A percentile compares a stretch with the other conserved stretches of the same genome.
These are phyloP conservation scores for Tetrapyrgos nigripes DNA, from an alignment of 1,284 basidiomycete genomes.

Conservation along the genomic window DNA sequence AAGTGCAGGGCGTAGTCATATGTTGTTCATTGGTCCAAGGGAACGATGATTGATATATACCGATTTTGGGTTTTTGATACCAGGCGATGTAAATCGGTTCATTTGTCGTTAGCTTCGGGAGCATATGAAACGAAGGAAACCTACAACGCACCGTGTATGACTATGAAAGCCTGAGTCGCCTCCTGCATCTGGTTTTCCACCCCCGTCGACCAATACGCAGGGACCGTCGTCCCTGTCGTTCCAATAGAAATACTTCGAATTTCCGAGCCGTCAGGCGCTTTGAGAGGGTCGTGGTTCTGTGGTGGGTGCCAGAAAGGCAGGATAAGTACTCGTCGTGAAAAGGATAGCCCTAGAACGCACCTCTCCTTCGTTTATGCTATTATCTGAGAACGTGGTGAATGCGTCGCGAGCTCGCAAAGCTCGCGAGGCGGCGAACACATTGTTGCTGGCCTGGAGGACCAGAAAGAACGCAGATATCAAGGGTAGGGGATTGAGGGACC, in stretches of 20 bases:
- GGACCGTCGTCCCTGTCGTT: neutral
- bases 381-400: neutral
- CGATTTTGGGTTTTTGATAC: too few relatives aligned
- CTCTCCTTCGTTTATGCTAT: neutral
- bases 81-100: too few relatives aligned
- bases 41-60: too few relatives aligned
- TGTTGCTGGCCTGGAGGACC: neutral
- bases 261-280: neutral
- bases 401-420: neutral
- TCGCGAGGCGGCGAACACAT: neutral
- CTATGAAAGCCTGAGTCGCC: neutral
- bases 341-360: neutral
- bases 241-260: neutral
- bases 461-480: neutral
- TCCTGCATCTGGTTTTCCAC: too few relatives aligned
- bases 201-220: neutral
- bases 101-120: neutral
- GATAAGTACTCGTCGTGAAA: too few relatives aligned
- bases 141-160: neutral
- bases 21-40: too few relatives aligned
- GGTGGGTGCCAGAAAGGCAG: too few relatives aligned
- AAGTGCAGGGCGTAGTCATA: too few relatives aligned
- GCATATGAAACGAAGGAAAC: neutral
- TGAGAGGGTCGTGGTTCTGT: neutral
- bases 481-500: neutral